Base-by-base conservation (phyloP, 176 grass and related monocot species). In the Typha latifolia region DNA sequence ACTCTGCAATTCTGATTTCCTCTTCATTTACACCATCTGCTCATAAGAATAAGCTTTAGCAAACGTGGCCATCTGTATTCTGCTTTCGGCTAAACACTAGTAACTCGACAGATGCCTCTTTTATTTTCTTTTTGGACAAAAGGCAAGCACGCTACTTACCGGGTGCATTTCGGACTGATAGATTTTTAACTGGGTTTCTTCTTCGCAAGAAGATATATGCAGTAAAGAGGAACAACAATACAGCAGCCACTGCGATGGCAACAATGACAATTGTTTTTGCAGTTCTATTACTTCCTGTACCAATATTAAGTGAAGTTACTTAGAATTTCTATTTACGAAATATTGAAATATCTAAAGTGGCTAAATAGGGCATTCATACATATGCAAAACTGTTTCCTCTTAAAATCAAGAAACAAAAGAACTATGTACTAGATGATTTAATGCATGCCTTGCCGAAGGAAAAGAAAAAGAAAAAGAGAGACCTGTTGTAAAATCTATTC, bases 201-300 rank as follows among this genome's bases (percentile, higher is more conserved):
- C 14, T 89, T 32, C 51, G 56, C 10, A 27, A 56, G 49, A 62
- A 49, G 51, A 80, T 7, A 23, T 53, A 74, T 24, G 53, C 0
- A 12, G 29, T 63, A 72, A 50, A 13, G 22, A 93, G 4, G 61
- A 88, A 11, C 15, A 78, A 4, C 21, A 88, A n/a, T 16, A 64
- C 4, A 14, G 31, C 32, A 21, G 10, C 26, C 0, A 78, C 55
- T 53, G 72, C 26, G 49, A 84, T 21, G 12, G 73, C 51, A 34
- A 87, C 23, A 11, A 82, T 3, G 1, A 84, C 47, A 68, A 48
- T 62, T 52, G 16, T 56, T 19, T 56, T 57, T 57, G 52, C 19
- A 57, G 52, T 57, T 21, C n/a, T 20, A 57, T 21, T 21, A 57
- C 15, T 57, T 56, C 52, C 52, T 56, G 52, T 15, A 56, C 52